Evolutionary conservation across 441 rosid species (phyloP), one percentile per base, ranked within the genome.

Genomic region (Biscutella auriculata): DNA sequence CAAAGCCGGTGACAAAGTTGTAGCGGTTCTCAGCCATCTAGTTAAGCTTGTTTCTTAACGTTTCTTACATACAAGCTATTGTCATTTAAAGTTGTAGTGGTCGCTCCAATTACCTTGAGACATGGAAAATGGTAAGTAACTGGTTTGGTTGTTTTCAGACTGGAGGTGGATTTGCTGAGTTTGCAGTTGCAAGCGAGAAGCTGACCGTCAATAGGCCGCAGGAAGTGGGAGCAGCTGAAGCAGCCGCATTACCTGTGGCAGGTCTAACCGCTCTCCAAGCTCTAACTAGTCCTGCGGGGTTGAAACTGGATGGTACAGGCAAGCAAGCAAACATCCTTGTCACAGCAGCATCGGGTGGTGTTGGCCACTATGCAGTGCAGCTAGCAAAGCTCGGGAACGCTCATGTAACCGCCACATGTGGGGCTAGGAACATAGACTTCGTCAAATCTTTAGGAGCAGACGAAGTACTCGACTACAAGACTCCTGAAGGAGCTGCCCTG

Each of bases 341-440:
- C 50, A 84, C 94, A 4, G 87, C 95, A 41, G 91, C 87, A 36
- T 87, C 95, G 1, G 95, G 94, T n/a, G 91, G 91, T 0, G 97
- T 89, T 4, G 91, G 94, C 25, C 95, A 84, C 50, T 87, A 82
- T n/a, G 87, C 85, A 0, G 85, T 86, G 55, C 95, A 86, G 57
- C 53, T 89, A 1, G 95, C 91, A 10, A 89, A 89, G 70, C 82
- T 81, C 9, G 93, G 77, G 33, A 86, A 86, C 52, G 66, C 88
- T 7, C 88, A 86, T 23, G 93, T 82, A 50, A 86, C 93, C 2
- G 95, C 95, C 45, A 82, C 95, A 5, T 84, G 87, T 36, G 93
- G 93, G 10, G 85, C 84, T 0, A 76, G 87, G 44, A 84, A 86
- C 78, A 34, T 84, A 1, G 82, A 80, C 58, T 51, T 86, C 0